Evolutionary conservation across 2,329 filamentous ascomycete genomes (phyloP).

Genomic region (Pezicula carpinea): DNA sequence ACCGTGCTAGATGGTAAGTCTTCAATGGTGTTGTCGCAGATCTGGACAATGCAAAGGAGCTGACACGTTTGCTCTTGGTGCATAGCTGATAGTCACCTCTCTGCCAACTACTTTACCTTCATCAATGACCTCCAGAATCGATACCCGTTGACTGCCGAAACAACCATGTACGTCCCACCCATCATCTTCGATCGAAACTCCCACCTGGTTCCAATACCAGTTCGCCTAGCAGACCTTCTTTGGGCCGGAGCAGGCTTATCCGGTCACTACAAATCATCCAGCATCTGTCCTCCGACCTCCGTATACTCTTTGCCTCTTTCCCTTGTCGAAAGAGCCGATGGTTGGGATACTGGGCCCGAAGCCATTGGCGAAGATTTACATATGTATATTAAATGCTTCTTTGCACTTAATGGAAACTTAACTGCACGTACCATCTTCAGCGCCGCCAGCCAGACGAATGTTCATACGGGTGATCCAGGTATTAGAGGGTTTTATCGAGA

Average conservation of each 20-base stretch:
- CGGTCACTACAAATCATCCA: conserved; percentile 59
- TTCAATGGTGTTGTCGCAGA: neutral
- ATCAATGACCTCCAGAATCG: conserved; percentile 59
- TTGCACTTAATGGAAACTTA: conserved; percentile 65
- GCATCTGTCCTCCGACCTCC: conserved; percentile 65
- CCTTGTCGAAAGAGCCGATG: conserved; percentile 63
- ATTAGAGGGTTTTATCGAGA: conserved; percentile 51
- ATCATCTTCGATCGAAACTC: conserved; percentile 73
- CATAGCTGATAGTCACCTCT: conserved; percentile 66
- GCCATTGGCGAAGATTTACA: conserved; percentile 73
- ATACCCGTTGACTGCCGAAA: conserved; percentile 53
- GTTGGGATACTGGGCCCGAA: conserved; percentile 67
- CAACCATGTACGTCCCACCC: conserved; percentile 63
- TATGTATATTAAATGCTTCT: conserved; percentile 77
- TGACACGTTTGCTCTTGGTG: conserved; percentile 1
- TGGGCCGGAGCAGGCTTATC: conserved; percentile 70
- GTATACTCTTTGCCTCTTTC: conserved; percentile 67
- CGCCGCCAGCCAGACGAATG: conserved; percentile 69
- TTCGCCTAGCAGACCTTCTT: conserved; percentile 67
- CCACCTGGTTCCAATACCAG: conserved; percentile 60
- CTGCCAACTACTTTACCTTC: conserved; percentile 61
- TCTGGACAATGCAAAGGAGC: neutral
- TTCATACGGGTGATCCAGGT: conserved; percentile 53
- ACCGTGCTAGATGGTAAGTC: conserved; percentile 68
- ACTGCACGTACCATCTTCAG: conserved; percentile 60